Conservation (phyloP, 768 basidiomycete genomes). For the Chalciporus piperatus region DNA sequence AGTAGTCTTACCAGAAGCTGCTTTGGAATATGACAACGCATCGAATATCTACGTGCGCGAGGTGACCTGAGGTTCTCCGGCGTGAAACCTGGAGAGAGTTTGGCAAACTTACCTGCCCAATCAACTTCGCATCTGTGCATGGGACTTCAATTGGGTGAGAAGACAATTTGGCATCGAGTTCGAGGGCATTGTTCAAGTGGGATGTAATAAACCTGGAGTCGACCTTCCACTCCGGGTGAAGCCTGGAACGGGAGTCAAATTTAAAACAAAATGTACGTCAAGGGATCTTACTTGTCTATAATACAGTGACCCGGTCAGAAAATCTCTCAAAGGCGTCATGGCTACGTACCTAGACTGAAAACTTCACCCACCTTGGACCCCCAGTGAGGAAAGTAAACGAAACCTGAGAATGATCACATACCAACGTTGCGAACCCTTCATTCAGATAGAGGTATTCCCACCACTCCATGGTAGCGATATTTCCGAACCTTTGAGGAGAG, state of each 20-base stretch:
- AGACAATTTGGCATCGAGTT: conserved; percentile 79
- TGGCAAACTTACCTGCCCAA: conserved; percentile 57
- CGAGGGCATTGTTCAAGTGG: conserved; percentile 70
- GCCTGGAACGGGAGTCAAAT: conserved; percentile 35
- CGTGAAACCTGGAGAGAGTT: not conserved
- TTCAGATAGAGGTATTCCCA: conserved; percentile 85
- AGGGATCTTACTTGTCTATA: conserved; percentile 49
- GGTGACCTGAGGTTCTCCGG: not conserved
- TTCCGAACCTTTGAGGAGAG: conserved; percentile 62
- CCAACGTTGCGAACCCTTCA: conserved; percentile 85
- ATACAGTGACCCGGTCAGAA: conserved; percentile 3
- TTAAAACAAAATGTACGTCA: not conserved
- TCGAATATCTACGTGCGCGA: conserved; percentile 71
- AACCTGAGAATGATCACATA: conserved; percentile 32
- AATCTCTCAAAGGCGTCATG: not conserved
- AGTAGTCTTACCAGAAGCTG: conserved; percentile 57
- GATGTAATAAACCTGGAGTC: conserved; percentile 77
- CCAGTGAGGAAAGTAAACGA: conserved; percentile 1
- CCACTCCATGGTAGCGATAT: conserved; percentile 93
- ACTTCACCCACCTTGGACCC: conserved; percentile 76
- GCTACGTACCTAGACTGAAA: conserved; percentile 63
- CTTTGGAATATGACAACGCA: conserved; percentile 81
- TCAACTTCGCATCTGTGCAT: conserved; percentile 81
- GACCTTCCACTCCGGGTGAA: conserved; percentile 85
- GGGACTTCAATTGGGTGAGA: conserved; percentile 93